Base-by-base conservation (phyloP, 139 green algal species). In the Limnomonas spitsbergensis region DNA sequence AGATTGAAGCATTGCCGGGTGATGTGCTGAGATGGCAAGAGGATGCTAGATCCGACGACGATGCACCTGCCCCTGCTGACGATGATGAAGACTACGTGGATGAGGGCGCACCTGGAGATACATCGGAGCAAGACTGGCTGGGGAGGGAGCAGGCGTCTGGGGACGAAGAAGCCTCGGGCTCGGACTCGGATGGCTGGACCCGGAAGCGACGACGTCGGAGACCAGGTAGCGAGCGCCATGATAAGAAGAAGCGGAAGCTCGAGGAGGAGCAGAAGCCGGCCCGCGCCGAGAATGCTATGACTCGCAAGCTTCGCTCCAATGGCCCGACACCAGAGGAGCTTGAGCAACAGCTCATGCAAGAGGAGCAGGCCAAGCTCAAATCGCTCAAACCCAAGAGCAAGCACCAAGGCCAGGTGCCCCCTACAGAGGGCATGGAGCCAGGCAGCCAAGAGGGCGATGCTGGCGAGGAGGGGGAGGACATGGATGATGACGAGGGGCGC, bases 231-330 rank as follows among this genome's bases (percentile, higher is more conserved):
- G 47, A 20, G 14, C 20, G 47, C 47, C 20, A 14, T 29, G 20
- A 61, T 29, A 20, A 14, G 14, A 61, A 61, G 20, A 61, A 61
- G 20, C n/a, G n/a, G n/a, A n/a, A n/a, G n/a, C n/a, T n/a, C n/a
- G n/a, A n/a, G n/a, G n/a, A n/a, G n/a, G 47, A 61, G 20, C 14
- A 29, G 14, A 61, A 61, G 47, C 20, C 47, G 14, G 47, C 47
- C 20, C 47, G 47, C 20, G 14, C 47, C 20, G 47, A 61, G 47
- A 61, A 61, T 61, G 20, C 14, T 20, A 72, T 72, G 66, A 72
- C 66, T 34, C 24, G 66, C 24, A 72, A 72, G 66, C 66, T 72
- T 72, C 66, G 66, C 24, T 37, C 66, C 24, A 72, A 72, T 61
- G 29, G 66, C 66, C n/a, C n/a, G 24, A 72, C 31, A 38, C 66